Base-by-base conservation (phyloP, 2,329 filamentous ascomycete genomes). In the Fusarium tuaranense region DNA sequence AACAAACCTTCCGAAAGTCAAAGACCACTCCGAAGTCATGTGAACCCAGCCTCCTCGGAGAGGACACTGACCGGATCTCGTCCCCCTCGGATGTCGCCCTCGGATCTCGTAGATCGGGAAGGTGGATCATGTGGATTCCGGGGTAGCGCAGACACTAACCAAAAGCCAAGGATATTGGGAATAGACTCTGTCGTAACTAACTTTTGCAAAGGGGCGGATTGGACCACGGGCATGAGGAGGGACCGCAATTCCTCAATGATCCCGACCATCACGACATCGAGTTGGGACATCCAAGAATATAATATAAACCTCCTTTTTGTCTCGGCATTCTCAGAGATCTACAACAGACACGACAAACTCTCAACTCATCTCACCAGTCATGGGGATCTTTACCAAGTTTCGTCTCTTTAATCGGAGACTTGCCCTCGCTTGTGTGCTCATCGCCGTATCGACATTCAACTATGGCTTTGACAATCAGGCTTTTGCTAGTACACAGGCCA, bases 391-490 rank as follows among this genome's bases (percentile, higher is more conserved):
- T 39, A 59, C 70, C 5, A 77, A 77, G 34, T 75, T 77, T 20
- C 74, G 73, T 3, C 73, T 68, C 67, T 80, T 81, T 60, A 81
- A 80, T 27, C 39, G 27, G 12, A 48, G 65, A 1, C 69, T 80
- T 8, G 62, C 69, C 1, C 61, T 76, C 0, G 74, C 77, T 4
- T 71, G 72, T 20, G 48, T 70, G 1, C 64, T 84, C 36, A 82
- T 84, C 38, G 82, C 82, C 13, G 69, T 84, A 5, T 83, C 81
- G 0, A 78, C 78, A 1, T 81, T 84, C 65, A 85, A 84, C 64
- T 85, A 83, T 79, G 83, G 83, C 32, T 83, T 85, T 20, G 83
- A 84, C 63, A 83, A 84, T 48, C 80, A 83, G 55, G 83, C 78
- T 0, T 83, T 83, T 59, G 77, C 81, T 0, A 81, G 78, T 0